These are phyloP conservation scores for Gyromitra esculenta DNA, from an alignment of 2,329 filamentous ascomycete genomes.

Conservation along the genomic window DNA sequence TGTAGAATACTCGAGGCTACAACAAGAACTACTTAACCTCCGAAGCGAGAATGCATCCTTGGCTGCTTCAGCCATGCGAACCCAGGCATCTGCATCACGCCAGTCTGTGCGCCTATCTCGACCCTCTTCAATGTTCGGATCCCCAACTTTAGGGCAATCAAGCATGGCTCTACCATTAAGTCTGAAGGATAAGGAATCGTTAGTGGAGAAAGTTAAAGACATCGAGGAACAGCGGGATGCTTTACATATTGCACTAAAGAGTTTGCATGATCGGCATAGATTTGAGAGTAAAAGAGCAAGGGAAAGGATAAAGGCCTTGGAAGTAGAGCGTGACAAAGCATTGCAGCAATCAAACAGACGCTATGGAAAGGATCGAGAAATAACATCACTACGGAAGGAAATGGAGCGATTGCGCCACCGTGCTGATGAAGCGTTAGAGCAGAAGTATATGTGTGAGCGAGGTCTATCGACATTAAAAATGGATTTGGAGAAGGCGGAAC, in stretches of 20 bases:
- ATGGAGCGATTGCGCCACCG: conserved; percentile 83
- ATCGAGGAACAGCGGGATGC: conserved; percentile 94
- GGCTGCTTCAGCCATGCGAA: conserved; percentile 52
- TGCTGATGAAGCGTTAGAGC: conserved; percentile 91
- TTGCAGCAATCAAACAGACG: conserved; percentile 75
- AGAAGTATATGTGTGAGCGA: conserved; percentile 96
- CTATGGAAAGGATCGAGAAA: conserved; percentile 84
- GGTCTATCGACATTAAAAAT: conserved; percentile 88
- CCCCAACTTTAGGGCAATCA: conserved; percentile 38
- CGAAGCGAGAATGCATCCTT: conserved; percentile 73
- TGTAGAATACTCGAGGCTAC: conserved; percentile 63
- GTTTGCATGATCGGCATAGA: conserved; percentile 84
- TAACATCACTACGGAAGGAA: conserved; percentile 80
- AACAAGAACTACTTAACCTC: conserved; percentile 81
- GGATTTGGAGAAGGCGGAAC: conserved; percentile 93
- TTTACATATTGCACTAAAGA: conserved; percentile 85
- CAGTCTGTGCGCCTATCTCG: conserved; percentile 48
- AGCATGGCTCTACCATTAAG: conserved; percentile 43
- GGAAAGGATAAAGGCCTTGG: conserved; percentile 80
- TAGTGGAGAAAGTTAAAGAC: conserved; percentile 85
- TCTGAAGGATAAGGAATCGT: conserved; percentile 68
- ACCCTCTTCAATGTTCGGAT: conserved; percentile 48
- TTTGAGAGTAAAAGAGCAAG: conserved; percentile 83
- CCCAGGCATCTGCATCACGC: conserved; percentile 40
- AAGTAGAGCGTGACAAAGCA: conserved; percentile 79